Evolutionary conservation across 106 monocot genomes (phyloP), one percentile per base, ranked within the genome.

Genomic region (Apostasia shenzhenica): DNA sequence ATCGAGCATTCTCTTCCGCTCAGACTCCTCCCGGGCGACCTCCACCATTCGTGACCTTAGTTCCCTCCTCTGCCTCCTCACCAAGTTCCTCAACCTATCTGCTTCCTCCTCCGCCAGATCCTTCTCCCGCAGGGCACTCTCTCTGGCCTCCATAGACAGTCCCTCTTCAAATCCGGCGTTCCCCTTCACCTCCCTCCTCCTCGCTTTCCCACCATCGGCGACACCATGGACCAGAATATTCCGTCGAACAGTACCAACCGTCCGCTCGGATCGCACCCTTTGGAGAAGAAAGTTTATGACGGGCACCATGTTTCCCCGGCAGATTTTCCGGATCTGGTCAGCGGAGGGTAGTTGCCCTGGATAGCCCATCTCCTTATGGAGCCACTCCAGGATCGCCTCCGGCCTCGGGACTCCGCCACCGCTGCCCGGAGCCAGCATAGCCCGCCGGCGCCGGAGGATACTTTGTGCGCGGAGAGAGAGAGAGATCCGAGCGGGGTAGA

Each of bases 301-400:
- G n/a, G 87, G 83, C 1, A 85, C 69, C 99, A 99, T 88, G 81
- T 99, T 99, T 8, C 99, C 93, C 8, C 93, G 76, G 88, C 93
- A 93, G 77, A 99, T 78, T 83, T 88, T 93, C 50, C 90, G 90
- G 45, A 99, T 81, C 81, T 83, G 78, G 11, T 99, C 99, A 5
- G 83, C 70, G 1, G 85, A 76, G n/a, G 93, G 93, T 14, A 85
- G 81, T n/a, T 87, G 76, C 5, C 75, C 83, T 0, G 85, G 66
- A 85, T 90, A 93, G 13, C 79, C 90, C 87, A 99, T 90, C 80
- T 99, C 99, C 73, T 80, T 86, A 72, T 99, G 93, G 3, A 99
- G 78, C 99, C 99, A 99, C 70, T 90, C 89, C n/a, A 90, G 53
- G 54, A 99, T 99, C 57, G 81, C 87, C 77, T 90, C 90, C 59